A percentile compares a stretch with the other conserved stretches of the same genome.
These are phyloP conservation scores for Glycyrrhiza uralensis DNA, from an alignment of 306 rosid species.

Conservation along the genomic window DNA sequence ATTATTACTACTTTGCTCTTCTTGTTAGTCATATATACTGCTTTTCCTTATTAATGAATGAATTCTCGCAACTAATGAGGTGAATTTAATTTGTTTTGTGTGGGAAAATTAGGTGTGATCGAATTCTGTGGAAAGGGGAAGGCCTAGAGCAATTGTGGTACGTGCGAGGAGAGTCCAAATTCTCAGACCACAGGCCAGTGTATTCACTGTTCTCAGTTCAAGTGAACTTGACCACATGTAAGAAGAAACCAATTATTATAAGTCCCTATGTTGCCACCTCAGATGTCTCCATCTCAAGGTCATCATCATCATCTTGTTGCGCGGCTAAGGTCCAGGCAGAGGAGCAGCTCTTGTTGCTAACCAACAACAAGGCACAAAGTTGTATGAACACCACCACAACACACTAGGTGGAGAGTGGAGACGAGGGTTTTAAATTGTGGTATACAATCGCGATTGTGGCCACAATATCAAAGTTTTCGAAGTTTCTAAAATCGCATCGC, in stretches of 20 bases:
- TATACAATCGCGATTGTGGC: too few relatives aligned
- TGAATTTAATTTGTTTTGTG: neutral
- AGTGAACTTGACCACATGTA: constrained; percentile 20
- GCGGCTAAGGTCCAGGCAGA: constrained; percentile 64
- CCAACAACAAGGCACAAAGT: constrained; percentile 25
- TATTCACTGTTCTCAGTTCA: constrained; percentile 53
- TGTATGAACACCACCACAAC: constrained; percentile 13
- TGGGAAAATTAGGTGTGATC: constrained; percentile 57
- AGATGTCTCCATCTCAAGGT: neutral
- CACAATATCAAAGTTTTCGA: too few relatives aligned
- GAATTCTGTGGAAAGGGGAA: constrained; percentile 88
- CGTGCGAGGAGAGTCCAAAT: constrained; percentile 72
- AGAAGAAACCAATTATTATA: too few relatives aligned
- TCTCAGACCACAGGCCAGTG: constrained; percentile 93
- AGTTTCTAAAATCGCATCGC: too few relatives aligned
- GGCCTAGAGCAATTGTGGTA: constrained; percentile 68
- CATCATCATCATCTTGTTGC: constrained; percentile 32
- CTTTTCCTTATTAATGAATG: too few relatives aligned
- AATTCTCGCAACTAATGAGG: neutral
- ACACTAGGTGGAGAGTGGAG: too few relatives aligned
- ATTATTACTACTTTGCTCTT: neutral
- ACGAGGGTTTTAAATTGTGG: too few relatives aligned
- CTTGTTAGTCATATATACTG: too few relatives aligned
- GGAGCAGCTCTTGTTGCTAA: constrained; percentile 60
- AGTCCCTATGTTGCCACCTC: neutral